Evolutionary conservation across 257 asterid genomes (phyloP), one percentile per base, ranked within the genome.

Genomic region (Gynochthodes officinalis): DNA sequence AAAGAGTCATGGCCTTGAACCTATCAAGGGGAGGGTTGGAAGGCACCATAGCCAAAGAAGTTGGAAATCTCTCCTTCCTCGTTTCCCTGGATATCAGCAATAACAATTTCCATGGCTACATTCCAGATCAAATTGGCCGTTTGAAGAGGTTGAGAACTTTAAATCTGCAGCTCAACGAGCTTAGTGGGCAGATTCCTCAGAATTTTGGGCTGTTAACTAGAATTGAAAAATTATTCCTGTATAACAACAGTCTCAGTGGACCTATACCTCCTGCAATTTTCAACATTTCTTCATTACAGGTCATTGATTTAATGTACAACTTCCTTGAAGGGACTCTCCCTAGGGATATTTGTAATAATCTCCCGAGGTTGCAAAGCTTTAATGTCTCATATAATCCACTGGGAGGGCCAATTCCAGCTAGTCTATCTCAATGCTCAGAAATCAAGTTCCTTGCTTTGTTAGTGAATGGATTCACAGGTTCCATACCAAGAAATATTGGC

Each of bases 41-140:
- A n/a, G 75, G 75, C 3, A 57, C 54, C 18, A 70, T 70, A 23
- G 23, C 75, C 7, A 43, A 60, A 21, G 49, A 70, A 30, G 23
- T 70, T 16, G 75, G 75, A 13, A 70, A 70, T 44, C 75, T 70
- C 52, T 70, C 67, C 3, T 70, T 70, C 40, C 46, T 68, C 0
- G 60, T 49, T 15, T 68, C 43, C 18, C 46, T 68, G 12, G 54
- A 68, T 18, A 30, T 70, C 12, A 37, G 66, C 21, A 4, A n/a
- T 5, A 70, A 70, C 66, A n/a, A 13, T 23, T 55, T 70, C 50
- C 50, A 70, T 3, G 74, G 66, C 25, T 16, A n/a, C 43, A 25
- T 70, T 14, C 74, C 66, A 7, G 18, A 53, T 30, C 23, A 53
- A 53, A 11, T 69, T 27, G 49, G 55, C 16, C 33, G 13, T 48